Conservation (phyloP, 1,284 basidiomycete species). For the Tausonia pullulans region DNA sequence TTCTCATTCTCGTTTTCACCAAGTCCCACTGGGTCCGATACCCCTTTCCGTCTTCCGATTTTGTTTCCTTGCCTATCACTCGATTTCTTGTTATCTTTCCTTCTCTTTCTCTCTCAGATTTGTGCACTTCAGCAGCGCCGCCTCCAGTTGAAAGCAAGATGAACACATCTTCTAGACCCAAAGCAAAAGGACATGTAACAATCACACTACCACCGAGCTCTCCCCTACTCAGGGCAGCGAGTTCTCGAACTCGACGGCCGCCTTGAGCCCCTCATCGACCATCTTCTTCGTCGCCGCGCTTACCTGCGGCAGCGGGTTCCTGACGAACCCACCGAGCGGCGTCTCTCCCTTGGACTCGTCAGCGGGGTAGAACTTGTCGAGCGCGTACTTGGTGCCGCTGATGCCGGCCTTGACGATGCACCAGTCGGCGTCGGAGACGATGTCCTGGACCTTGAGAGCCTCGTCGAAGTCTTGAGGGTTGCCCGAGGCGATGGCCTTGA, state of each 20-base stretch:
- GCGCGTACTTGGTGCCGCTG: constrained; percentile 55
- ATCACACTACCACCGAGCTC: too few species aligned
- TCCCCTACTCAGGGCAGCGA: not conserved
- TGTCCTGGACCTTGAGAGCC: constrained; percentile 56
- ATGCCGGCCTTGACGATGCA: constrained; percentile 57
- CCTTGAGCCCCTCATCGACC: constrained; percentile 41
- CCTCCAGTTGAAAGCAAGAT: too few species aligned
- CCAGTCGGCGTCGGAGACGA: constrained; percentile 62
- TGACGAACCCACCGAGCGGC: constrained; percentile 41
- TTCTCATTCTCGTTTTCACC: too few species aligned
- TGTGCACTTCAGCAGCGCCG: too few species aligned
- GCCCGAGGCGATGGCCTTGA: constrained; percentile 35
- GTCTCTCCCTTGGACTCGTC: constrained; percentile 50
- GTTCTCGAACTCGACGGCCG: constrained; percentile 54
- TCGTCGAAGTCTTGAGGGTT: constrained; percentile 50
- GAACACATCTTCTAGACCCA: too few species aligned
- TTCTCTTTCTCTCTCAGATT: too few species aligned
- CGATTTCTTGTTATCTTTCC: too few species aligned
- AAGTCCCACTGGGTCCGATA: too few species aligned
- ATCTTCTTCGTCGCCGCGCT: constrained; percentile 34
- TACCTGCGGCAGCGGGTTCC: constrained; percentile 45
- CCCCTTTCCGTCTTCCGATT: too few species aligned
- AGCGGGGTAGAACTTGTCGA: constrained; percentile 41
- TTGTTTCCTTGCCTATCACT: too few species aligned
- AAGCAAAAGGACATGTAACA: too few species aligned